A percentile compares a stretch with the other conserved stretches of the same genome.
phyloP scores from a whole-genome alignment of 495 filamentous ascomycete genomes.

The Pyronema omphalodes region DNA sequence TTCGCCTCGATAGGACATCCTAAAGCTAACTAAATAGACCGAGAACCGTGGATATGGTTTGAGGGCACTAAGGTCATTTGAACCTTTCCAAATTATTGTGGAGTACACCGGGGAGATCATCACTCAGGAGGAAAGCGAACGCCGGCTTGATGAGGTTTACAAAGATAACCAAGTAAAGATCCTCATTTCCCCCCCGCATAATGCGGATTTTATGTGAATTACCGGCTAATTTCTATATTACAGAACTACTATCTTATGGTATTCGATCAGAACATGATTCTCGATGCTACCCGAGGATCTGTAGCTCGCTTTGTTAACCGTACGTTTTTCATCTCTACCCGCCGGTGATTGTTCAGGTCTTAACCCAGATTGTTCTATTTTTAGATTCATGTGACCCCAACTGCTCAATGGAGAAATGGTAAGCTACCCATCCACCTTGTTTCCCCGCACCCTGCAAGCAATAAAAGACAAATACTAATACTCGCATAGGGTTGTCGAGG shows the following conservation, averaged over 20 bases:
- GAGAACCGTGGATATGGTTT: conserved; percentile 76
- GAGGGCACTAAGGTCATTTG: conserved; percentile 70
- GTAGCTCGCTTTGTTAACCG: conserved; percentile 94
- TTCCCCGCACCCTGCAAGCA: background rate
- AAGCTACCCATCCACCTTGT: background rate
- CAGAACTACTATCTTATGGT: conserved; percentile 94
- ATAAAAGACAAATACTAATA: background rate
- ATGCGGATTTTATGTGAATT: background rate
- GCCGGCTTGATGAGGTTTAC: conserved; percentile 79
- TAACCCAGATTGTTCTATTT: background rate
- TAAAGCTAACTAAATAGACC: conserved; percentile 37
- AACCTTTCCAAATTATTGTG: conserved; percentile 85
- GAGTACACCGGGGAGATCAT: conserved; percentile 97
- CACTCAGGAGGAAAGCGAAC: conserved; percentile 78
- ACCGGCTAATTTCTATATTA: conserved; percentile 10
- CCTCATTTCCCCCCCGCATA: background rate
- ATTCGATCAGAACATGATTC: conserved; percentile 96
- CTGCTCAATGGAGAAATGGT: conserved; percentile 84
- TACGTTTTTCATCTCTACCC: conserved; percentile 6
- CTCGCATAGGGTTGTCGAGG: conserved; percentile 49
- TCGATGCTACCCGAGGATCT: conserved; percentile 86
- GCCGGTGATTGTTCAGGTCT: background rate
- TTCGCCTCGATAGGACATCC: background rate
- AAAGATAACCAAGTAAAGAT: conserved; percentile 62
- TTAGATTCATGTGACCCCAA: conserved; percentile 82